Percentiles rank a stretch among this genome's conserved stretches.
phyloP scores from a whole-genome alignment of 202 grass and related monocot species.

The Elaeis oleifera region DNA sequence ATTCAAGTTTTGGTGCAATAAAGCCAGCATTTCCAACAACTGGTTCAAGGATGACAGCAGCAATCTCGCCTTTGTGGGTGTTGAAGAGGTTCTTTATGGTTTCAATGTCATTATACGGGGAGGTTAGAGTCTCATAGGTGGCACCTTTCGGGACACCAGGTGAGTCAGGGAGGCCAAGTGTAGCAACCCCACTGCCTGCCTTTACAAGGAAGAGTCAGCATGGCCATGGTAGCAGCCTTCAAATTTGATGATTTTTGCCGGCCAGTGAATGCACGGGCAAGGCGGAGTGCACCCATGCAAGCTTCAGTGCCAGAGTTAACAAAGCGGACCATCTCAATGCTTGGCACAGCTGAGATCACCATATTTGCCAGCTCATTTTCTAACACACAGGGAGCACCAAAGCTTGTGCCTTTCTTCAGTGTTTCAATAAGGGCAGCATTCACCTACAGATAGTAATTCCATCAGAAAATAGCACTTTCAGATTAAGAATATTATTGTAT shows the following conservation, averaged over 20 bases:
- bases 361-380: constrained; percentile 93
- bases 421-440: constrained; percentile 86
- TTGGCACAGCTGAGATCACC: constrained; percentile 89
- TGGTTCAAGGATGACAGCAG: constrained; percentile 85
- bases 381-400: constrained; percentile 81
- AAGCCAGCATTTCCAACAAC: constrained; percentile 96
- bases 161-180: constrained; percentile 92
- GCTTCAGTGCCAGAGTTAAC: constrained; percentile 97
- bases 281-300: constrained; percentile 96
- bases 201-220: constrained; percentile 89
- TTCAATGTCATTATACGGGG: constrained; percentile 77
- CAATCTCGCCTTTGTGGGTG: constrained; percentile 72
- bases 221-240: constrained; percentile 99
- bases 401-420: constrained; percentile 97
- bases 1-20: constrained; percentile 56
- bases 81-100: constrained; percentile 67
- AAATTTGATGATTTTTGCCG: constrained; percentile 82
- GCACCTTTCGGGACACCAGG: constrained; percentile 86
- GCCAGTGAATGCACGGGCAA: constrained; percentile 86
- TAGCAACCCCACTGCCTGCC: constrained; percentile 95
- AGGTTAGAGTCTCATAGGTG: constrained; percentile 60
- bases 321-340: constrained; percentile 96
- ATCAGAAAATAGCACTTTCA: neutral
- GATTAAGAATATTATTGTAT: neutral
- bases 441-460: constrained; percentile 35